Base-by-base conservation (phyloP, 768 basidiomycete genomes). In the Kwoniella sp. region DNA sequence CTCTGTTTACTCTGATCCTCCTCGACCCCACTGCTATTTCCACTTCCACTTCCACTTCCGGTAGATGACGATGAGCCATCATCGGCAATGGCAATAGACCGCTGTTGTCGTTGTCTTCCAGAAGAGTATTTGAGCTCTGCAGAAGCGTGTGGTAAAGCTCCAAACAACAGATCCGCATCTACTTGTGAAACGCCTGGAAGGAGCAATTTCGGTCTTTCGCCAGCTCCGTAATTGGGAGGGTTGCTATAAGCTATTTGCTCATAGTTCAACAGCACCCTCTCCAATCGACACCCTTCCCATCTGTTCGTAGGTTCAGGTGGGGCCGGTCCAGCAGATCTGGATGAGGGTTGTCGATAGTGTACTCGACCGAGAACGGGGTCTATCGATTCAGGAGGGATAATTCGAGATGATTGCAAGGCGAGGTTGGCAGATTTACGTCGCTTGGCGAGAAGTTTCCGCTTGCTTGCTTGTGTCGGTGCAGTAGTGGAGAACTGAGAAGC, bases 101-200 rank as follows among this genome's bases (percentile, higher is more conserved):
- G 68, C 40, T 60, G 27, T 19, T 44, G 40, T 15, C 4, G 8
- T 19, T 44, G 40, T 44, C 40, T 44, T 25, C 58, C 21, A 0
- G 65, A 25, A 9, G 67, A 60, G 17, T 62, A 55, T 19, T 55
- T 63, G 24, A 71, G 54, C 21, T 60, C 64, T 15, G 82, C 80
- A 1, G 86, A 81, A 60, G 88, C 79, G 24, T 80, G 52, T 0
- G 91, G 92, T 33, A 95, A 80, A 52, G 85, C 79, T 12, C 85
- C 81, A 72, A 96, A 90, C 10, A 96, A 80, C 59, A 88, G 64
- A 55, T 83, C 40, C 17, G 64, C 79, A 79, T 87, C 86, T 64
- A 87, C 87, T 4, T 63, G 46, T 4, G 59, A 49, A 6, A 77
- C 49, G 26, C 69, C 71, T 0, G 74, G 75, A 24, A 73, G 30